Conservation (phyloP, 345 rosid genomes). For the Melastoma malabathricum region DNA sequence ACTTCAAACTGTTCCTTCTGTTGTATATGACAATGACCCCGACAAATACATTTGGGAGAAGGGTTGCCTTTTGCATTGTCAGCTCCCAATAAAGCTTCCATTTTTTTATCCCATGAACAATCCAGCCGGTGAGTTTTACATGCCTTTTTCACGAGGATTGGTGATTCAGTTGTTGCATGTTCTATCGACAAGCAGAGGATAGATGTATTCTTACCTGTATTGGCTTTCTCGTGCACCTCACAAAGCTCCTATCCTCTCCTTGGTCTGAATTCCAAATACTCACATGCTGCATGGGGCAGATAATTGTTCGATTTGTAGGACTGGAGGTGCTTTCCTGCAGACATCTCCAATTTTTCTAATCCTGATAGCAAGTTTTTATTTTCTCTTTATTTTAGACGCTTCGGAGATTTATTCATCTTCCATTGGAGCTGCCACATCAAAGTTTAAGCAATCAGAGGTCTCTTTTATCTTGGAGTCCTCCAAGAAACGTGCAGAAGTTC, state of each 20-base stretch:
- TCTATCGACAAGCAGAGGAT: not conserved
- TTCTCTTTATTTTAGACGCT: slow-evolving; percentile 22
- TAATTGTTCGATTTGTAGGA: too few relatives aligned
- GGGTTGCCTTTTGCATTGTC: slow-evolving; percentile 74
- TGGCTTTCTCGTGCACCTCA: too few relatives aligned
- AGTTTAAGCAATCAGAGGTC: slow-evolving; percentile 48
- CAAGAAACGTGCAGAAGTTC: slow-evolving; percentile 21
- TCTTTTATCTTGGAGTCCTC: slow-evolving; percentile 41
- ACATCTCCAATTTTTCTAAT: too few relatives aligned
- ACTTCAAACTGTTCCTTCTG: slow-evolving; percentile 35
- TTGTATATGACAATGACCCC: slow-evolving; percentile 47
- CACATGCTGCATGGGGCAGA: too few relatives aligned
- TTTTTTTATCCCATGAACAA: slow-evolving; percentile 40
- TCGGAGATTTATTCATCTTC: slow-evolving; percentile 32
- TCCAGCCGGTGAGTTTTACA: slow-evolving; percentile 33
- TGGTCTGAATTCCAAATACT: too few relatives aligned
- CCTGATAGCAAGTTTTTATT: too few relatives aligned
- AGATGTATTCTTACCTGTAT: too few relatives aligned
- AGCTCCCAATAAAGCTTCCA: slow-evolving; percentile 57
- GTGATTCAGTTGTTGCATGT: too few relatives aligned
- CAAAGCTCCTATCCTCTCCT: too few relatives aligned
- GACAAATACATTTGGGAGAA: slow-evolving; percentile 62
- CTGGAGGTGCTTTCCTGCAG: too few relatives aligned
- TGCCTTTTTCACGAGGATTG: too few relatives aligned
- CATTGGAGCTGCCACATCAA: slow-evolving; percentile 32